Evolutionary conservation across 495 filamentous ascomycete species (phyloP), one percentile per base, ranked within the genome.

Genomic region (Podospora bellae-mahoneyi): DNA sequence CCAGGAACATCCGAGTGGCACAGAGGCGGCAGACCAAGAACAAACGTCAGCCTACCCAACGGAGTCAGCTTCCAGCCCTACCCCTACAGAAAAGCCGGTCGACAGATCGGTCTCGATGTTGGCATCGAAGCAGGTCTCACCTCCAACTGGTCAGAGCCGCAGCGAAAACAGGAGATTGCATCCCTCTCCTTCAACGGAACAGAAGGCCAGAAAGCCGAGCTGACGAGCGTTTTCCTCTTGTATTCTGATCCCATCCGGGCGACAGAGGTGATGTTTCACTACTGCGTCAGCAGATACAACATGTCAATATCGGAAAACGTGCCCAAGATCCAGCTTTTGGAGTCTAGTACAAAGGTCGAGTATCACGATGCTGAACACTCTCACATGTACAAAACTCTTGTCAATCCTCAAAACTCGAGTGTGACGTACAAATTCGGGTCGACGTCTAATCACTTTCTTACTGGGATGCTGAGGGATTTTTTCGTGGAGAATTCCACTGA

Each of bases 221-320:
- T 59, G 9, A 23, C 19, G 18, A 59, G 56, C 56, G 6, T 59
- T 59, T 59, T 59, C 26, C 56, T 59, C 5, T 5, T 59, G 7
- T 59, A 59, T 18, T 20, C 19, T 9, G 15, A 59, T 3, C 56
- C 19, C 23, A n/a, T 62, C 18, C 60, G 60, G 10, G 60, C 60
- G 4, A 16, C 60, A 5, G 60, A 62, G 26, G 23, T 62, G 5
- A 30, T 62, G 23, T 62, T 27, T 5, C 60, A 62, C 60, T 30
- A 28, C 27, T 62, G 60, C 27, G 60, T 62, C 5, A n/a, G 5
- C 19, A 5, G 19, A 62, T 62, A 62, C 60, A 62, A 62, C 27
- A 18, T 62, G 19, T 62, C 60, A 2, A 32, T 34, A 62, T 62
- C 60, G 5, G 4, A 30, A n/a, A 32, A 32, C 60, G 30, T 62